Evolutionary conservation across 768 basidiomycete species (phyloP).

Genomic region (Pulveroboletus ravenelii): DNA sequence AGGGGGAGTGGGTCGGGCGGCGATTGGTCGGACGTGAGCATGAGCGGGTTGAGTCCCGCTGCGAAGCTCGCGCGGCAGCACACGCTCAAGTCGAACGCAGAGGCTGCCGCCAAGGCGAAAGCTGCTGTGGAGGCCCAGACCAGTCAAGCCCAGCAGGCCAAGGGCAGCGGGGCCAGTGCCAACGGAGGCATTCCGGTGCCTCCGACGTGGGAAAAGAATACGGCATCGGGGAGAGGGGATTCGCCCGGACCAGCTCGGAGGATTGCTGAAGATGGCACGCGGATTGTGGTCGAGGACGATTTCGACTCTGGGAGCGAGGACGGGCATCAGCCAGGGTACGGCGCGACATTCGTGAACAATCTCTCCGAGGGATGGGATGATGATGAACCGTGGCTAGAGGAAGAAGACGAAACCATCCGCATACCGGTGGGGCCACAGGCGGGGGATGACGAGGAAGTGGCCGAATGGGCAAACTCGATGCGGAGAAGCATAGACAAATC

Average conservation of each 20-base stretch:
- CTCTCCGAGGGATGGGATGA: constrained; percentile 71
- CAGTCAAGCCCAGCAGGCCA: constrained; percentile 22
- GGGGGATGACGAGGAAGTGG: constrained; percentile 53
- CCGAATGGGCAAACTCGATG: constrained; percentile 74
- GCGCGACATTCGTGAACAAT: constrained; percentile 33
- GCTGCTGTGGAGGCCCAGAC: constrained; percentile 31
- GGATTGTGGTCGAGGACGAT: constrained; percentile 68
- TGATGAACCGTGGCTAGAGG: constrained; percentile 73
- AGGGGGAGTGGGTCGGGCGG: constrained; percentile 36
- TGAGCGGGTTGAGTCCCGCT: constrained; percentile 83
- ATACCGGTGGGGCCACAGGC: constrained; percentile 9
- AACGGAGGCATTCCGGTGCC: constrained; percentile 40
- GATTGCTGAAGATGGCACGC: constrained; percentile 63
- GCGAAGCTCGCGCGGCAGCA: constrained; percentile 88
- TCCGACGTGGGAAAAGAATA: constrained; percentile 80
- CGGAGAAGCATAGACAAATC: constrained; percentile 69
- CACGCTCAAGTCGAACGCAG: constrained; percentile 78
- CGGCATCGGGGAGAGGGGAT: constrained; percentile 49
- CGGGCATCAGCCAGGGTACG: constrained; percentile 37
- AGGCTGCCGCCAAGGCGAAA: constrained; percentile 40
- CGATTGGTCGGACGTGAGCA: constrained; percentile 56
- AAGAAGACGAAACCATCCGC: constrained; percentile 73
- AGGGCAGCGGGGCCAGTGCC: constrained; percentile 8
- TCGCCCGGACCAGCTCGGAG: constrained; percentile 42
- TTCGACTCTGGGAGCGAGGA: constrained; percentile 55